Evolutionary conservation across 176 grass and related monocot genomes (phyloP).

Genomic region (Triticum turgidum): DNA sequence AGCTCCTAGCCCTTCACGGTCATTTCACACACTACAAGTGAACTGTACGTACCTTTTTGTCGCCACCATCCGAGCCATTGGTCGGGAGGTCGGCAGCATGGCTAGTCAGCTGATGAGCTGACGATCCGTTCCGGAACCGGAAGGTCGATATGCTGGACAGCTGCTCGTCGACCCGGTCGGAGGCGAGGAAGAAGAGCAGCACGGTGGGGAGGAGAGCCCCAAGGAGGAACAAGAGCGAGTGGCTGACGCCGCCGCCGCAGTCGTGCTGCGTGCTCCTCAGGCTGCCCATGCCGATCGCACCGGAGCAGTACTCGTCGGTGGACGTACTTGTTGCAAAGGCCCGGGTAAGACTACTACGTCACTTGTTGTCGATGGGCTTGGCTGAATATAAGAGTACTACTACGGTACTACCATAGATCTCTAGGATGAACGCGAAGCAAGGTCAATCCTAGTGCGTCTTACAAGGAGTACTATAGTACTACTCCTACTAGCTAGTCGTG

Average conservation of each 20-base stretch:
- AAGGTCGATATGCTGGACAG: not conserved
- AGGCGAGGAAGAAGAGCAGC: slow-evolving; percentile 8
- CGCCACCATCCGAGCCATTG: not conserved
- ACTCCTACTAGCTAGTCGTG: no score
- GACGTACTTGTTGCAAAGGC: no score
- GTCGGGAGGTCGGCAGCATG: not conserved
- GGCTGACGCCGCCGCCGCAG: not conserved
- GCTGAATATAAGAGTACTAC: no score
- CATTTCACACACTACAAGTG: no score
- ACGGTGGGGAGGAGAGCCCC: slow-evolving; percentile 9
- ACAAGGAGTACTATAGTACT: no score
- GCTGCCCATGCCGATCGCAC: not conserved
- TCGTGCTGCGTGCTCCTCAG: not conserved
- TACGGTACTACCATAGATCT: no score
- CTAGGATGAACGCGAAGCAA: no score
- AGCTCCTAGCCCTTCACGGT: no score
- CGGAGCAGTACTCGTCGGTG: not conserved
- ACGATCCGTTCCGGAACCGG: not conserved
- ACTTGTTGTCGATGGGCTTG: no score
- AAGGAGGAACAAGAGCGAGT: slow-evolving; percentile 7
- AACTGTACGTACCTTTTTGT: not conserved
- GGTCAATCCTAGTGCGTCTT: no score
- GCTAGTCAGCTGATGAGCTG: not conserved
- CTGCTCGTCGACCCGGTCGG: not conserved
- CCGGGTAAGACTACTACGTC: no score